Conservation (phyloP, 371 early-diverging fungal species). For the Mortierella sp. region DNA sequence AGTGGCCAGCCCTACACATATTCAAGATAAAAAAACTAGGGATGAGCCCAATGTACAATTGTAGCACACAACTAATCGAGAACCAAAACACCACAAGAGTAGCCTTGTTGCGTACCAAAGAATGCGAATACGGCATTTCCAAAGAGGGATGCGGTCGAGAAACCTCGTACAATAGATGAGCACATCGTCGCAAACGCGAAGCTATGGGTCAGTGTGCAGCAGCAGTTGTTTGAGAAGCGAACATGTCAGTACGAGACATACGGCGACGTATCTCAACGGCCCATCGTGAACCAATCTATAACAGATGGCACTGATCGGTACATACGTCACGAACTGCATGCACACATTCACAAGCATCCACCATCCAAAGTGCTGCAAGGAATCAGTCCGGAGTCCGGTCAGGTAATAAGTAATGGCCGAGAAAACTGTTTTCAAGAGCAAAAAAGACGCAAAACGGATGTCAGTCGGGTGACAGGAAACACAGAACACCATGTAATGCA, state of each 20-base stretch:
- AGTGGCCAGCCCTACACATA: constrained; percentile 36
- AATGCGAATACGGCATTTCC: constrained; percentile 50
- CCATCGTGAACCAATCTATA: background rate
- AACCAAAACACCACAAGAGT: background rate
- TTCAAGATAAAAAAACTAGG: too few species aligned
- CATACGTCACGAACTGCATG: constrained; percentile 50
- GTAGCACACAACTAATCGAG: background rate
- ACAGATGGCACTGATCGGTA: background rate
- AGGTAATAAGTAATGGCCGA: constrained; percentile 42
- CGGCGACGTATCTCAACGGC: too few species aligned
- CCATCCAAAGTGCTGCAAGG: constrained; percentile 36
- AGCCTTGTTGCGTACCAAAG: constrained; percentile 23
- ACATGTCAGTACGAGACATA: background rate
- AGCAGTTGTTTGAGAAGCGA: background rate
- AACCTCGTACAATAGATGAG: constrained; percentile 35
- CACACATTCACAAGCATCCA: constrained; percentile 36
- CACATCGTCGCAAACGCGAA: constrained; percentile 40
- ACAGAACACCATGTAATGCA: too few species aligned
- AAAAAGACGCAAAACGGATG: background rate
- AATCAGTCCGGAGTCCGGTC: constrained; percentile 40
- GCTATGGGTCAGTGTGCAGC: background rate
- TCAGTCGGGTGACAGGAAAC: background rate
- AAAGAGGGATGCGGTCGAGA: constrained; percentile 38
- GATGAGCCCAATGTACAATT: too few species aligned
- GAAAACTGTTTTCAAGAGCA: constrained; percentile 22